Evolutionary conservation across 331 rosid species (phyloP).

Genomic region (Stylosanthes scabra): DNA sequence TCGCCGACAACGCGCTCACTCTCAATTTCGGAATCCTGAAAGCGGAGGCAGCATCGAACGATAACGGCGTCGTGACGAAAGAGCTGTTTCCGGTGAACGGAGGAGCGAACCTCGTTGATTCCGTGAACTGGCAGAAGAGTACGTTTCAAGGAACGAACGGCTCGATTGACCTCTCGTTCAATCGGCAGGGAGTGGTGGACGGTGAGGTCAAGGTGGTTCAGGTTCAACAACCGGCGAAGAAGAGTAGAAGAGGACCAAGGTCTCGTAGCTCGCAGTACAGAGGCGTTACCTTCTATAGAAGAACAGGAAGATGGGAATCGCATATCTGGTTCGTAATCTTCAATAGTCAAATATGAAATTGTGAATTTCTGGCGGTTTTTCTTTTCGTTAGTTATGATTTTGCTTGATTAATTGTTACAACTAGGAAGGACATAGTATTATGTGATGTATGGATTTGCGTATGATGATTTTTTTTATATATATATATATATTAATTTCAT

Average conservation of each 20-base stretch:
- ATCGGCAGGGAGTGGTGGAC: constrained; percentile 49
- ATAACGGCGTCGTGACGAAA: constrained; percentile 61
- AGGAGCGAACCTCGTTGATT: constrained; percentile 44
- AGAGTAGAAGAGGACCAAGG: constrained; percentile 99
- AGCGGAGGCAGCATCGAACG: constrained; percentile 50
- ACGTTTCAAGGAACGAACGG: constrained; percentile 54
- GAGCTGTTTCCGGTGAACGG: constrained; percentile 74
- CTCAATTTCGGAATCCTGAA: constrained; percentile 79
- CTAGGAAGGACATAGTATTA: constrained; percentile 26
- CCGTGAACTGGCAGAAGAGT: constrained; percentile 54
- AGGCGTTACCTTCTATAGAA: constrained; percentile 95
- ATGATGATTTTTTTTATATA: background rate
- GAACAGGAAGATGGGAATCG: constrained; percentile 99
- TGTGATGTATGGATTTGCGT: constrained; percentile 25
- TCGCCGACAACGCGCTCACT: constrained; percentile 59
- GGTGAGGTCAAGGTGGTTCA: constrained; percentile 56
- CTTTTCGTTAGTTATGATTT: background rate
- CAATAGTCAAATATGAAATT: constrained; percentile 9
- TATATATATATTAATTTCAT: background rate
- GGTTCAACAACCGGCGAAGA: constrained; percentile 60
- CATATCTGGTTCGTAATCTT: constrained; percentile 91
- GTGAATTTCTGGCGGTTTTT: background rate
- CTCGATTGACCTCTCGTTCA: constrained; percentile 70
- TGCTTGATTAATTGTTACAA: constrained; percentile 11
- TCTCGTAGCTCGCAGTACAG: constrained; percentile 98